Percentiles rank a stretch among this genome's conserved stretches.
These are phyloP conservation scores for Ploettnerulaceae sp. DNA, from an alignment of 2,329 filamentous ascomycete species.

Conservation along the genomic window DNA sequence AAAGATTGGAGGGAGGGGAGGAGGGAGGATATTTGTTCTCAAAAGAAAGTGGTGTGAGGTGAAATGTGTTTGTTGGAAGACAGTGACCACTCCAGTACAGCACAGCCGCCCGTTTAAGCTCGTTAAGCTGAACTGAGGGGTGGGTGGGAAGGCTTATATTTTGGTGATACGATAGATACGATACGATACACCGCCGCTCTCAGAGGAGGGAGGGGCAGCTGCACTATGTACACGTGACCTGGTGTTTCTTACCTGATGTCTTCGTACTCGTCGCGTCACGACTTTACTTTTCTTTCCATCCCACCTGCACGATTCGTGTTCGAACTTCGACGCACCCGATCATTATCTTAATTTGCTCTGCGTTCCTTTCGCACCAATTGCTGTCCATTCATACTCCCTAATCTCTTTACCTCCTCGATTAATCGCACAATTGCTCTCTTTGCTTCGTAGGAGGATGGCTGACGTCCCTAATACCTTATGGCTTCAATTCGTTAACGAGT, in stretches of 20 bases:
- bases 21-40: background rate
- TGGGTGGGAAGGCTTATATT: background rate
- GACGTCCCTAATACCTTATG: conserved; percentile 58
- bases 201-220: background rate
- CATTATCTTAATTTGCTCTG: too few species aligned
- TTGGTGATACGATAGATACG: too few species aligned
- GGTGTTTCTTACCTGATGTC: background rate
- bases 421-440: too few species aligned
- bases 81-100: background rate
- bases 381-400: background rate
- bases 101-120: background rate
- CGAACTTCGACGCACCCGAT: background rate
- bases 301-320: too few species aligned
- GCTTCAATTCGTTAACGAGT: conserved; percentile 71
- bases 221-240: conserved; percentile 1
- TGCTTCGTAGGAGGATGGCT: too few species aligned
- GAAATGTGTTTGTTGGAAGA: conserved; percentile 2
- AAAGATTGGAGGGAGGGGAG: background rate
- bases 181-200: conserved; percentile 3
- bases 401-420: background rate
- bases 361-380: background rate
- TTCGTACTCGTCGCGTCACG: background rate
- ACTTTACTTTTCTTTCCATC: background rate
- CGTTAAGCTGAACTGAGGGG: background rate
- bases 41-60: background rate